Evolutionary conservation across 148 eudicot species (phyloP).

Genomic region (Rhododendron molle): DNA sequence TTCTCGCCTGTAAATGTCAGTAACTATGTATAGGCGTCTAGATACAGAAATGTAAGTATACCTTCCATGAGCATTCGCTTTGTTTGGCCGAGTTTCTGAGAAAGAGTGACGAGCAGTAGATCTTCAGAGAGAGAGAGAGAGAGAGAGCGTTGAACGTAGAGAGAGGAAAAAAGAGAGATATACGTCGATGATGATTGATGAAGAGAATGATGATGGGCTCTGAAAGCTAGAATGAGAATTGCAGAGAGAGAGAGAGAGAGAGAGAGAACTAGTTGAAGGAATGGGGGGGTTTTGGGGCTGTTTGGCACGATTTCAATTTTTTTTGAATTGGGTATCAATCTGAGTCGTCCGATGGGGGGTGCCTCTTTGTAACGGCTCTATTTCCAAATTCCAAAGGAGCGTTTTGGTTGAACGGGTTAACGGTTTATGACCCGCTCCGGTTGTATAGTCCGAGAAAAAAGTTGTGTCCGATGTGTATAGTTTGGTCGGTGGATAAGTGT

Average conservation of each 20-base stretch:
- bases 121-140: conserved; percentile 14
- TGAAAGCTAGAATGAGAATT: conserved; percentile 10
- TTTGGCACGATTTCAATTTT: not conserved
- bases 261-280: conserved; percentile 1
- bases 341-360: conserved; percentile 20
- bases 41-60: conserved; percentile 7
- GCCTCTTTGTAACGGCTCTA: conserved; percentile 31
- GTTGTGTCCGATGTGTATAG: not conserved
- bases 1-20: not conserved
- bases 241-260: conserved; percentile 9
- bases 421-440: not conserved
- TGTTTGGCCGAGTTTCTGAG: not conserved
- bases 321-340: conserved; percentile 23
- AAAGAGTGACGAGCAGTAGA: not conserved
- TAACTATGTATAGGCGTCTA: not conserved
- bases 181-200: too few species aligned
- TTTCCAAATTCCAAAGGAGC: conserved; percentile 8
- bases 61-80: conserved; percentile 33
- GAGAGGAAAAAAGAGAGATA: too few species aligned
- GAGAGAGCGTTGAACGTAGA: not conserved
- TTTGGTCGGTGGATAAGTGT: too few species aligned
- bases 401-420: not conserved
- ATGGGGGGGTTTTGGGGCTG: not conserved
- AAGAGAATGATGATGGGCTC: not conserved
- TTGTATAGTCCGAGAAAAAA: not conserved